Base-by-base conservation (phyloP, 2,329 filamentous ascomycete species). In the Ophidiomyces ophidiicola region DNA sequence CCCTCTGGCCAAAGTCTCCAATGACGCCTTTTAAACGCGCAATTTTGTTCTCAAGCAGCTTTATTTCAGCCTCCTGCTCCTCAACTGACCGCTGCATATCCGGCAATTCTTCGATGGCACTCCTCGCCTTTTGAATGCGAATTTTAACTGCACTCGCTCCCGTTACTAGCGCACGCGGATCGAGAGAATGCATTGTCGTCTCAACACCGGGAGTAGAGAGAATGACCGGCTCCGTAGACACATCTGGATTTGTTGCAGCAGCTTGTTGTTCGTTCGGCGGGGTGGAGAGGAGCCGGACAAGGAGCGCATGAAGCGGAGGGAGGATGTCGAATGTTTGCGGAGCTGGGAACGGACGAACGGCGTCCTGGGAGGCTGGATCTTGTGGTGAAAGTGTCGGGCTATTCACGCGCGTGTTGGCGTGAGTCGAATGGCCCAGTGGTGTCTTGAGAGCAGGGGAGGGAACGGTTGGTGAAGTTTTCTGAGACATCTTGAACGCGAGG, bases 261-360 rank as follows among this genome's bases (percentile, higher is more conserved):
- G 36, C 42, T 23, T 19, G 46, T 39, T 23, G 41, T 31, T 17
- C 49, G 45, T 21, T 48, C 29, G 18, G 45, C 34, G 39, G 44
- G 12, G 57, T 50, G 19, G 63, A 68, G 49, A 82, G 75, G 12
- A 94, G 72, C 36, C 82, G 82, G 48, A 76, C 69, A 45, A 94
- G 76, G 49, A 93, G 75, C 43, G 77, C 71, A 53, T 84, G 79
- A 39, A 94, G 75, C 53, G 86, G 77, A 18, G 86, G 84, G 39
- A 93, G 73, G 50, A 85, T 76, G 66, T 94, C 87, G 64, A 94
- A 84, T 35, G 77, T 76, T 59, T 87, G 80, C 19, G 87, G 82
- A 35, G 82, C 74, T 46, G 90, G 80, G 41, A 80, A 76, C 2
- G 72, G 63, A 53, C 35, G 28, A 24, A 19, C 11, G 14, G 36